phyloP scores from a whole-genome alignment of 805 yeast genomes.

The Saturnispora quitensis region DNA sequence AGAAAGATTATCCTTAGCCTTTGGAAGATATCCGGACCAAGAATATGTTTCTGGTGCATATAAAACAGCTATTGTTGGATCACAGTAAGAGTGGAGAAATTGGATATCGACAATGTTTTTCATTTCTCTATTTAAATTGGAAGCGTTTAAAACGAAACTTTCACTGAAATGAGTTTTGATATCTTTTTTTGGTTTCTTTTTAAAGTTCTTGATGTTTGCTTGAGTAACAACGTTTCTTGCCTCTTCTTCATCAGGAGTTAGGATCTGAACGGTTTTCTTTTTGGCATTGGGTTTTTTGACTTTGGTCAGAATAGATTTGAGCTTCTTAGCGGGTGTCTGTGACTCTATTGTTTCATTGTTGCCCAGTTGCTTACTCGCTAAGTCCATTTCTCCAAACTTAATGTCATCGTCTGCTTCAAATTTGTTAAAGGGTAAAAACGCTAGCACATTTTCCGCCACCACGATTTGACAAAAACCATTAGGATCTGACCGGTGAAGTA shows the following conservation, averaged over 20 bases:
- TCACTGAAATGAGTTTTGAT: slow-evolving; percentile 28
- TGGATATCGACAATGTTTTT: slow-evolving; percentile 59
- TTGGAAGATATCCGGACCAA: slow-evolving; percentile 71
- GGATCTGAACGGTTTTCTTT: slow-evolving; percentile 1
- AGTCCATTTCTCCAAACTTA: slow-evolving; percentile 16
- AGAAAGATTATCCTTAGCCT: slow-evolving; percentile 51
- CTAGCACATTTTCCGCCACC: slow-evolving; percentile 58
- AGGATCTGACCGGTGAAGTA: slow-evolving; percentile 56
- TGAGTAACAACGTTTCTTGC: slow-evolving; percentile 1
- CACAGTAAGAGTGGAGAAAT: slow-evolving; percentile 65
- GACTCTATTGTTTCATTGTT: background rate
- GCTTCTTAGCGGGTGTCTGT: slow-evolving; percentile 3
- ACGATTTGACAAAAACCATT: slow-evolving; percentile 44
- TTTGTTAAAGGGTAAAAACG: slow-evolving; percentile 56
- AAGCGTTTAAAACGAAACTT: slow-evolving; percentile 53
- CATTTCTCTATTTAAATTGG: slow-evolving; percentile 47
- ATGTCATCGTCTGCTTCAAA: slow-evolving; percentile 35
- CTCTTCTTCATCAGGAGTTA: slow-evolving; percentile 4
- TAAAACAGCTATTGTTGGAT: slow-evolving; percentile 52
- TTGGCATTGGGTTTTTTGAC: background rate
- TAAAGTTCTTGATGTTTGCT: background rate
- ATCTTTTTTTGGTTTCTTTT: slow-evolving; percentile 4
- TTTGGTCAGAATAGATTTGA: slow-evolving; percentile 4
- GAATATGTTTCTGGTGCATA: slow-evolving; percentile 33
- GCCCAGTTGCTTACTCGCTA: background rate